Percentiles rank a stretch among this genome's conserved stretches.
Evolutionary conservation across 78 protist species (phyloP).

Genomic region (Guillardia theta): DNA sequence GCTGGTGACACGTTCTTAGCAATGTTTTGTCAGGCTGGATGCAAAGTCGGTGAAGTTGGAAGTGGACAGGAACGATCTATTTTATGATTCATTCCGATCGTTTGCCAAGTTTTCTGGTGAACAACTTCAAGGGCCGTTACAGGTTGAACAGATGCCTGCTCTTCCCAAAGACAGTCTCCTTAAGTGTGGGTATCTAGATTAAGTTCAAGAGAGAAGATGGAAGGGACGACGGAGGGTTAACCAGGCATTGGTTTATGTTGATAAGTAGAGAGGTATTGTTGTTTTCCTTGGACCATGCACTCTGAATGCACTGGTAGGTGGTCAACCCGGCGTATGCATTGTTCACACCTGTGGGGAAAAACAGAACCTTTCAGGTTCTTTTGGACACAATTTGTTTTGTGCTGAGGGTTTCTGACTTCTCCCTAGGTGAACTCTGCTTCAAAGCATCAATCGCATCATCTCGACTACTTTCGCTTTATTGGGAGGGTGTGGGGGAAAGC

Average conservation of each 20-base stretch:
- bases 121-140: background rate
- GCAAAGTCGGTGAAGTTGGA: background rate
- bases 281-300: background rate
- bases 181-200: background rate
- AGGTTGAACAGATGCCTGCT: background rate
- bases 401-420: background rate
- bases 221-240: background rate
- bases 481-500: conserved; percentile 5
- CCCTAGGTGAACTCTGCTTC: background rate
- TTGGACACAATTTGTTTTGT: background rate
- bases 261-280: background rate
- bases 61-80: background rate
- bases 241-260: background rate
- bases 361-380: background rate
- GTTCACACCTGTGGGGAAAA: background rate
- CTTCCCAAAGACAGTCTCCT: background rate
- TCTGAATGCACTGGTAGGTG: background rate
- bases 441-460: background rate
- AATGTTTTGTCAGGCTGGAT: too few species aligned
- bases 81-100: background rate
- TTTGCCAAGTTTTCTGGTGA: background rate
- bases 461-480: background rate
- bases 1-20: too few species aligned
- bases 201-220: background rate
- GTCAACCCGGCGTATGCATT: background rate